Base-by-base conservation (phyloP, 768 basidiomycete genomes). In the Boletus speciosus region DNA sequence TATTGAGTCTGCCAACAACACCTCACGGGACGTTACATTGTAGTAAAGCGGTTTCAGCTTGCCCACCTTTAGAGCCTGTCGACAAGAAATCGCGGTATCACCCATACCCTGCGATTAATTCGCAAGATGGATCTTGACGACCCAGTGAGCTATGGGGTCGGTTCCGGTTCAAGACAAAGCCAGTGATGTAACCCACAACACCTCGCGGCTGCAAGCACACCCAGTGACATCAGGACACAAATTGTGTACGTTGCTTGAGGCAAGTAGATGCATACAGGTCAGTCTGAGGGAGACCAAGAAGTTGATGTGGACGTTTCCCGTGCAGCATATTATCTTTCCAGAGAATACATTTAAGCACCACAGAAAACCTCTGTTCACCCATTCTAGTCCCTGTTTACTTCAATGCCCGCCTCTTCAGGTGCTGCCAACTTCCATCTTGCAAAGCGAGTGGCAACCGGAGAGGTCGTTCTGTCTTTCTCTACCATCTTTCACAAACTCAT, bases 341-440 rank as follows among this genome's bases (percentile, higher is more conserved):
- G 31, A 11, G 0, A 0, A 11, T 4, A 11, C 31, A 32, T 32
- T 10, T 37, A 37, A 37, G 15, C 16, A 37, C 16, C 36, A 37
- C 36, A 37, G 15, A 36, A 7, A 16, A 8, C 35, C 35, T 1
- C 5, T 15, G 15, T 36, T 35, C 35, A 15, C 35, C 35, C 35
- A 36, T 36, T 16, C 15, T 14, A 27, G 6, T 14, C 23, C 19
- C 25, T 27, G 12, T 21, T 11, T 11, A 15, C 35, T 19, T 15
- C 36, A 1, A 76, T 55, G 67, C 68, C 37, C 61, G 79, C 59
- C 76, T 72, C 21, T 73, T 52, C 78, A 76, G 44, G 80, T 81
- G 75, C 80, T 80, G 60, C 60, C 71, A 65, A 23, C 49, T 55
- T n/a, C 2, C 43, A 2, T 35, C 15, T 57, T 15, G 6, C 27